phyloP scores from a whole-genome alignment of 2,329 filamentous ascomycete species.

The Penicillium sp. region DNA sequence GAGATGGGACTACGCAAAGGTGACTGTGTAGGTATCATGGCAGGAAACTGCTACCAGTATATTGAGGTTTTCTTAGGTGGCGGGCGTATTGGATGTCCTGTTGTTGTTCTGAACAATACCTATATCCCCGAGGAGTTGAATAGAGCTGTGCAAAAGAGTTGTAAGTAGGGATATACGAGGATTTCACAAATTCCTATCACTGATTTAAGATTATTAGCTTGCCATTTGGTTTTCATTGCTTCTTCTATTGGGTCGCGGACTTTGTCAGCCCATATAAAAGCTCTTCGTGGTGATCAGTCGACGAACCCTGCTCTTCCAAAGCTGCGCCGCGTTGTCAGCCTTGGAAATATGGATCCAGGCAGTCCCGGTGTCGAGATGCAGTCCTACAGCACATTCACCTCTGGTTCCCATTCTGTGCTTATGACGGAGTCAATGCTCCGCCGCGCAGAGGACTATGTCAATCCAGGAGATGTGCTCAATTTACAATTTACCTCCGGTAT shows the following conservation, averaged over 20 bases:
- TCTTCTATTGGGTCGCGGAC: conserved; percentile 18
- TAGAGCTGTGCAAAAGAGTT: conserved; percentile 19
- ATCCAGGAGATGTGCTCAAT: conserved; percentile 65
- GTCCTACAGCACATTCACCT: not conserved
- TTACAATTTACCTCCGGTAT: conserved; percentile 62
- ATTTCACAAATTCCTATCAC: too few species aligned
- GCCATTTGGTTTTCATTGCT: conserved; percentile 28
- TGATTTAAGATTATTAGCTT: conserved; percentile 13
- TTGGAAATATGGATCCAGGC: not conserved
- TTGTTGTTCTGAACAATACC: conserved; percentile 35
- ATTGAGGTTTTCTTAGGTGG: conserved; percentile 59
- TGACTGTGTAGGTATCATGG: conserved; percentile 70
- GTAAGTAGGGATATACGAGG: conserved; percentile 8
- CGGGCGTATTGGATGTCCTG: conserved; percentile 32
- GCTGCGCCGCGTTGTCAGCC: conserved; percentile 12
- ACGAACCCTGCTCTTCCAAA: conserved; percentile 8
- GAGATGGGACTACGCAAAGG: conserved; percentile 64
- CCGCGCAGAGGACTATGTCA: conserved; percentile 49
- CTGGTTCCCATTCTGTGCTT: not conserved
- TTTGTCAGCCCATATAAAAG: conserved; percentile 21
- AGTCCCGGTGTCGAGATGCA: not conserved
- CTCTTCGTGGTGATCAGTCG: conserved; percentile 6
- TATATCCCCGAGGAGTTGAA: conserved; percentile 27
- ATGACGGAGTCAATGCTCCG: not conserved
- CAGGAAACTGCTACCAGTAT: conserved; percentile 53